A percentile compares a stretch with the other conserved stretches of the same genome.
Evolutionary conservation across 257 asterid genomes (phyloP).

Genomic region (Solanum clarkiae): DNA sequence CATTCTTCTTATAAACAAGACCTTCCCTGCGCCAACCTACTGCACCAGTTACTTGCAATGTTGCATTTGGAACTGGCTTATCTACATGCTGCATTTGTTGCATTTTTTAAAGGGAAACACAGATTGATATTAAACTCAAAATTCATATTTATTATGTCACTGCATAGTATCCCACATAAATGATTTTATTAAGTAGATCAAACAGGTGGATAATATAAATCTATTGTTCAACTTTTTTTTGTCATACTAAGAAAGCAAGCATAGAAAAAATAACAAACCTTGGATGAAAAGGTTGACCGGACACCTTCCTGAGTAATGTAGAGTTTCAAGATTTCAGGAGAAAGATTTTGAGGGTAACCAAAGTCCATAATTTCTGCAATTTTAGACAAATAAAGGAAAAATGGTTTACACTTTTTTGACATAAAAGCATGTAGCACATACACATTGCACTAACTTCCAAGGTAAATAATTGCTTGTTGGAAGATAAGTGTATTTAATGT

Average conservation of each 20-base stretch:
- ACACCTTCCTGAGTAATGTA: constrained; percentile 99
- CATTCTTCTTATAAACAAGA: constrained; percentile 89
- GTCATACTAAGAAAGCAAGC: not conserved
- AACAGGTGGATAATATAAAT: not conserved
- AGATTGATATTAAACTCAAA: not conserved
- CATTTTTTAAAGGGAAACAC: not conserved
- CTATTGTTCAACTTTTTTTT: not conserved
- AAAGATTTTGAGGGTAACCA: constrained; percentile 98
- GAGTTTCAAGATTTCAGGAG: constrained; percentile 97
- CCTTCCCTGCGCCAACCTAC: constrained; percentile 99
- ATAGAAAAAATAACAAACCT: constrained; percentile 35
- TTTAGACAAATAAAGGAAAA: not conserved
- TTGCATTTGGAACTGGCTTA: constrained; percentile 95
- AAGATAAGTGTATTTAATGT: not conserved
- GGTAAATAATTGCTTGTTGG: not conserved
- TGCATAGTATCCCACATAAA: not conserved
- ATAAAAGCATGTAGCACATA: not conserved
- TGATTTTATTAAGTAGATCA: not conserved
- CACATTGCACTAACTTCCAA: not conserved
- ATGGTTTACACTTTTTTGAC: not conserved
- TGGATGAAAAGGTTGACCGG: constrained; percentile 94
- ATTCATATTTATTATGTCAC: not conserved
- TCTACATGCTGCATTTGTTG: constrained; percentile 52
- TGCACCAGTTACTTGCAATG: constrained; percentile 98
- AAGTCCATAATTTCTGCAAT: constrained; percentile 95